These are phyloP conservation scores for Gossypium longicalyx DNA, from an alignment of 345 rosid species.

Conservation along the genomic window DNA sequence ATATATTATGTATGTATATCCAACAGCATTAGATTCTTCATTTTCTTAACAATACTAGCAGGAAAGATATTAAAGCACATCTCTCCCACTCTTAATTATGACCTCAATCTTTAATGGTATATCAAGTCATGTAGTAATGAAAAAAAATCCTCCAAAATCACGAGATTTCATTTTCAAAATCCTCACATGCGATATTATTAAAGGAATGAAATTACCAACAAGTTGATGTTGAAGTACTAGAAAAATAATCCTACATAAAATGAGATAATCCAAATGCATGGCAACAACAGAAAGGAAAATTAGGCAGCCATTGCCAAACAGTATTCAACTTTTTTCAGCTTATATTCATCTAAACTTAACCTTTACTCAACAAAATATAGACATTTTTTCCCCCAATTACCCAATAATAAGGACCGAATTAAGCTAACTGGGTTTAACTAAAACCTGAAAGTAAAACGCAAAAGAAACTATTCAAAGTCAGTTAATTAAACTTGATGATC, in stretches of 20 bases:
- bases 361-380: background rate
- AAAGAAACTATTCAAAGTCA: background rate
- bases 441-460: background rate
- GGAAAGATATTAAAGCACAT: background rate
- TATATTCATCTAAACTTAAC: background rate
- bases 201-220: background rate
- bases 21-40: background rate
- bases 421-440: background rate
- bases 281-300: background rate
- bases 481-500: constrained; percentile 1
- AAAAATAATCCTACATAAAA: background rate
- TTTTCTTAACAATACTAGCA: background rate
- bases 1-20: background rate
- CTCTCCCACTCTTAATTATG: background rate
- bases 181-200: background rate
- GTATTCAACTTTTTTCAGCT: background rate
- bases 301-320: constrained; percentile 6
- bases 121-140: background rate
- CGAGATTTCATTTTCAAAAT: constrained; percentile 5
- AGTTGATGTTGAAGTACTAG: background rate
- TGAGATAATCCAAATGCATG: background rate
- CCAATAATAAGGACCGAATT: background rate
- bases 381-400: background rate
- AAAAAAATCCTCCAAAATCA: background rate
- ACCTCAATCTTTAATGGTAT: background rate